Base-by-base conservation (phyloP, 306 rosid genomes). In the Glycine tomentella region DNA sequence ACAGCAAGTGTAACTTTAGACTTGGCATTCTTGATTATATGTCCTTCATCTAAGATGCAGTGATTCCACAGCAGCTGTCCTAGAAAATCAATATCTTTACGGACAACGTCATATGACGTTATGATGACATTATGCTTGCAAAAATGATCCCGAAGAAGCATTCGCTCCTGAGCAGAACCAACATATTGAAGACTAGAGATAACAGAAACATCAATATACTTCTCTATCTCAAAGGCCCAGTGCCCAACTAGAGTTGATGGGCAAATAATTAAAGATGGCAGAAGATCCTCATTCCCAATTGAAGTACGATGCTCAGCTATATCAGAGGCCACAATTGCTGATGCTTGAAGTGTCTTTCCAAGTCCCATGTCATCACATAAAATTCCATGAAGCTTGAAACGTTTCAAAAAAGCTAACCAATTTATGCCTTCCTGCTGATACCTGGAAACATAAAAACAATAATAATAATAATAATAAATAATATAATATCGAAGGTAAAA, bases 351-450 rank as follows among this genome's bases (percentile, higher is more conserved):
- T 79, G 99, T 95, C 91, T 95, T 95, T 69, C 99, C 99, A 69
- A 95, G 99, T 52, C 99, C 99, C 99, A 95, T 95, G 86, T 95
- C 99, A 82, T 95, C 99, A 85, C 99, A 95, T 82, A 95, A 88
- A 84, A 95, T 95, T 84, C 99, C 99, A 93, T 95, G 99, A 90
- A 95, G 99, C 93, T 95, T 95, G 90, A 95, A 95, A 77, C 99
- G 97, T 80, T 90, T 95, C 82, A 95, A 81, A 86, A 95, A 95
- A 13, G 97, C 96, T 81, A 95, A 86, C 99, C 98, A 95, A 84
- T 95, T 95, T 83, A 95, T 95, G 58, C 99, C 99, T 90, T 95
- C 99, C 75, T 95, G 97, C 81, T 95, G 99, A 83, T 95, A 95
- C 92, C 99, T 95, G 83, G 75, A 89, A 82, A 81, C 77, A 77